Conservation (phyloP, 2,329 filamentous ascomycete genomes). For the Nannizziopsis barbatae region DNA sequence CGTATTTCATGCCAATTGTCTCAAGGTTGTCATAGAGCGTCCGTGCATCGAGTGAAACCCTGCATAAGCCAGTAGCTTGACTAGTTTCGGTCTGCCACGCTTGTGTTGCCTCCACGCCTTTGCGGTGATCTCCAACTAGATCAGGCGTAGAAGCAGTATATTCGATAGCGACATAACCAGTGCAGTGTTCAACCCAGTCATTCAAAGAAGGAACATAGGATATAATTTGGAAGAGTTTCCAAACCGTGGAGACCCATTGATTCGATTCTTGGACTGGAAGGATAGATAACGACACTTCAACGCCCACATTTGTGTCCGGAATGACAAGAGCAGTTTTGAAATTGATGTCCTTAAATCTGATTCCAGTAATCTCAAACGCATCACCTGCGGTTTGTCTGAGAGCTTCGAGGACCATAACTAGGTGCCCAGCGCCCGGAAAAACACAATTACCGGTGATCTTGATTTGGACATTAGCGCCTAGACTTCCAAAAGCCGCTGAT, state of each 20-base stretch:
- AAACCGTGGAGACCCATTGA: constrained; percentile 16
- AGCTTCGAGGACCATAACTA: constrained; percentile 14
- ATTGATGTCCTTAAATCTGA: constrained; percentile 18
- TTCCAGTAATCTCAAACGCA: constrained; percentile 4
- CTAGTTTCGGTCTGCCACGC: constrained; percentile 14
- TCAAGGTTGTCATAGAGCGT: constrained; percentile 21
- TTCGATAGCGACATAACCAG: constrained; percentile 23
- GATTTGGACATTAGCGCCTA: background rate
- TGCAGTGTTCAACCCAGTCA: constrained; percentile 30
- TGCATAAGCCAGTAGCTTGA: constrained; percentile 17
- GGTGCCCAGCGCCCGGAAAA: constrained; percentile 13
- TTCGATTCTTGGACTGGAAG: constrained; percentile 19
- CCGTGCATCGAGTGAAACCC: constrained; percentile 18
- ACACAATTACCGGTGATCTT: constrained; percentile 6
- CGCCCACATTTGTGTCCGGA: constrained; percentile 24
- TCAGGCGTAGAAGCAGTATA: constrained; percentile 11
- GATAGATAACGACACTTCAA: constrained; percentile 24
- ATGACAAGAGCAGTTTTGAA: constrained; percentile 23
- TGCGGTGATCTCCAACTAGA: constrained; percentile 17
- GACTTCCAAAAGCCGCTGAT: background rate
- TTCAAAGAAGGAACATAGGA: constrained; percentile 24
- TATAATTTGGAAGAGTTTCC: constrained; percentile 24
- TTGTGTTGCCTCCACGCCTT: constrained; percentile 16
- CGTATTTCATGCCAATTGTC: constrained; percentile 23
- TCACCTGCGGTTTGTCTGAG: constrained; percentile 16